Conservation (phyloP, 1,139 yeast species). For the Yamadazyma kanchanaburiensis region DNA sequence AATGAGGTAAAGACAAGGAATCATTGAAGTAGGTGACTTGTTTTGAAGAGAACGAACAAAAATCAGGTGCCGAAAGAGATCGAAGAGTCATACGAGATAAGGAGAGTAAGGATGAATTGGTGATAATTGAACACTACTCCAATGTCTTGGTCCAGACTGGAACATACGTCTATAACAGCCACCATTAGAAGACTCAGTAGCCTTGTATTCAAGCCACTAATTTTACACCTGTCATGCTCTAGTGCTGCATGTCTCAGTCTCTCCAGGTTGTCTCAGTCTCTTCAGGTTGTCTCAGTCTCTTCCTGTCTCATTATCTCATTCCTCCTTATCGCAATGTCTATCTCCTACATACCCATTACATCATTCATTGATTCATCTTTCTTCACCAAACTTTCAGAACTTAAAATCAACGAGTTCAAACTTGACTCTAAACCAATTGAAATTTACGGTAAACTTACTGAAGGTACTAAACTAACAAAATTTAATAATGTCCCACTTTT, state of each 20-base stretch:
- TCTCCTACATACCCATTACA: conserved; percentile 33
- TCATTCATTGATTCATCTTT: conserved; percentile 86
- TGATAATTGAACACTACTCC: no score
- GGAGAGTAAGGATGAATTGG: no score
- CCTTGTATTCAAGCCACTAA: neutral
- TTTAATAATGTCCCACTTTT: conserved; percentile 42
- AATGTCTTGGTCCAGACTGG: no score
- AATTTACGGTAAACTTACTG: conserved; percentile 36
- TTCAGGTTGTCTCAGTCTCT: neutral
- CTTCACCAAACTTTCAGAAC: conserved; percentile 66
- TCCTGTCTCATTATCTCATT: neutral
- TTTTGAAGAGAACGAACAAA: no score
- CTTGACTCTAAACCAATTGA: conserved; percentile 47
- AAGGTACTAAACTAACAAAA: conserved; percentile 29
- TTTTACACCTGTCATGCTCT: neutral
- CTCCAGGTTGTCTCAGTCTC: neutral
- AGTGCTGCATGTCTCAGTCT: neutral
- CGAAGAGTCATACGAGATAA: no score
- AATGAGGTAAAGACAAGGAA: no score
- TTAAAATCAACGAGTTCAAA: conserved; percentile 65
- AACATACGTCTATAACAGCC: neutral
- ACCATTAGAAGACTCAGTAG: neutral
- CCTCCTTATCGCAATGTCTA: neutral
- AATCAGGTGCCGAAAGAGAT: no score
- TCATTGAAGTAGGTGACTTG: no score